Evolutionary conservation across 352 stramenopile genomes (phyloP).

Genomic region (Phytophthora pluvialis): DNA sequence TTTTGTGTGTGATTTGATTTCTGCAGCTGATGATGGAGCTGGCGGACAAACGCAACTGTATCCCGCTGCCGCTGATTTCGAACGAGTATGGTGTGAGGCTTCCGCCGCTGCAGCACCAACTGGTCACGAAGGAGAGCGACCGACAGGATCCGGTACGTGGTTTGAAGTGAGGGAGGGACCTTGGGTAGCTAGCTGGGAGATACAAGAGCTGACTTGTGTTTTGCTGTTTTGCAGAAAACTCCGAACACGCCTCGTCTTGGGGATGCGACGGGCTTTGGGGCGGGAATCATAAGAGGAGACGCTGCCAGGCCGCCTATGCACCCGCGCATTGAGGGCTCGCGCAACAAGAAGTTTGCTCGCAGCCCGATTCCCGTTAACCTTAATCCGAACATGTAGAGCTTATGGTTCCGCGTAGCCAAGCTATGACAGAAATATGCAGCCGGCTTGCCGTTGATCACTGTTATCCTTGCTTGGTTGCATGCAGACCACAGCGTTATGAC

Average conservation of each 20-base stretch:
- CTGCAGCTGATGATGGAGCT: constrained; percentile 86
- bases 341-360: constrained; percentile 80
- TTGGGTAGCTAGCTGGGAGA: not conserved
- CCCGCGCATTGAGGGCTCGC: constrained; percentile 57
- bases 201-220: not conserved
- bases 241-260: constrained; percentile 33
- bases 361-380: constrained; percentile 74
- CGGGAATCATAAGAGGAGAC: constrained; percentile 19
- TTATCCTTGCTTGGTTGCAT: too few relatives aligned
- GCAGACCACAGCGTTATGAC: too few relatives aligned
- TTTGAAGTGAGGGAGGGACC: not conserved
- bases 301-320: constrained; percentile 49
- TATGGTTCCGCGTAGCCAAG: too few relatives aligned
- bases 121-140: constrained; percentile 77
- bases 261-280: constrained; percentile 25
- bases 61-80: constrained; percentile 77
- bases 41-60: constrained; percentile 82
- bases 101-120: constrained; percentile 69
- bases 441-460: too few relatives aligned
- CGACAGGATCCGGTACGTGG: constrained; percentile 56
- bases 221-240: constrained; percentile 36
- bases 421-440: too few relatives aligned
- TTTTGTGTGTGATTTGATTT: constrained; percentile 10
- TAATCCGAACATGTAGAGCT: constrained; percentile 31
- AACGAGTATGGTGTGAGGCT: constrained; percentile 87